Conservation (phyloP, 257 asterid genomes). For the Petrea volubilis region DNA sequence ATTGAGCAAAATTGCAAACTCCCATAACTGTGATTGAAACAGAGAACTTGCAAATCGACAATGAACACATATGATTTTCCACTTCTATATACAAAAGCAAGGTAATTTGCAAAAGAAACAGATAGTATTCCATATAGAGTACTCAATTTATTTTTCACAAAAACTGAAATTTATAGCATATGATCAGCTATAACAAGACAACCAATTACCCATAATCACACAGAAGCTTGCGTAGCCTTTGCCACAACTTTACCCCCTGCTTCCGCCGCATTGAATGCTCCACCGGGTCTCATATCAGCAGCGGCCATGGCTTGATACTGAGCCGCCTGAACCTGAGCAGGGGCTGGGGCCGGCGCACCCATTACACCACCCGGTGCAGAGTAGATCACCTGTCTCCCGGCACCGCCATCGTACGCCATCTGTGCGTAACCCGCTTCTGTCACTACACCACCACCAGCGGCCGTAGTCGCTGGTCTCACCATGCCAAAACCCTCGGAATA, state of each 20-base stretch:
- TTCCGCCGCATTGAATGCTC: slow-evolving; percentile 44
- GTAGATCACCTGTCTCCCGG: slow-evolving; percentile 61
- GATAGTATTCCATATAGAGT: not conserved
- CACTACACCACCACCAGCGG: slow-evolving; percentile 15
- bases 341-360: slow-evolving; percentile 40
- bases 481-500: slow-evolving; percentile 38
- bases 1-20: not conserved
- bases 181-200: not conserved
- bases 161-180: not conserved
- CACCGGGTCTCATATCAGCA: slow-evolving; percentile 37
- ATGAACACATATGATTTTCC: not conserved
- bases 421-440: slow-evolving; percentile 45
- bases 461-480: slow-evolving; percentile 29
- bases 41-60: not conserved
- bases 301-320: slow-evolving; percentile 37
- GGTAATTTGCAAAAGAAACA: not conserved
- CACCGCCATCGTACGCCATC: slow-evolving; percentile 54
- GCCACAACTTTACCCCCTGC: slow-evolving; percentile 34
- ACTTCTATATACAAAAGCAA: slow-evolving; percentile 22
- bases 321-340: slow-evolving; percentile 5
- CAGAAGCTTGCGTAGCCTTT: slow-evolving; percentile 49
- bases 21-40: not conserved
- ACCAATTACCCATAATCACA: slow-evolving; percentile 34
- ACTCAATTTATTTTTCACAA: slow-evolving; percentile 18
- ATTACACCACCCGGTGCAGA: slow-evolving; percentile 50